phyloP scores from a whole-genome alignment of 345 rosid species.

The Aquilaria sinensis region DNA sequence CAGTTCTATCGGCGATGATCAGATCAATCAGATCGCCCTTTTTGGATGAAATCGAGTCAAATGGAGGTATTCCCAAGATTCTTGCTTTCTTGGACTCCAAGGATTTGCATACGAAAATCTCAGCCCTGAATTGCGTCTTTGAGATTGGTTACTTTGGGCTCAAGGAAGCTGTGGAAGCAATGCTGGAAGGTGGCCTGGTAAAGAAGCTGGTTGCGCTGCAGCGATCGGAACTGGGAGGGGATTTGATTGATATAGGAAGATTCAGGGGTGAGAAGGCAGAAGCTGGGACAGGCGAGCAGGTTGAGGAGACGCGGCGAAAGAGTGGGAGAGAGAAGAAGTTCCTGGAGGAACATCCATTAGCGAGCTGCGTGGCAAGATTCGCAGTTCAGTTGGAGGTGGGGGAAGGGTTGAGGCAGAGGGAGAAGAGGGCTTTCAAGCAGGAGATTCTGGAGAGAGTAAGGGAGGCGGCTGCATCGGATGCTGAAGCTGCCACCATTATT shows the following conservation, averaged over 20 bases:
- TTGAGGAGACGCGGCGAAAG: constrained; percentile 12
- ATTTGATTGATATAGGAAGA: constrained; percentile 42
- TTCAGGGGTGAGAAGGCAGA: constrained; percentile 10
- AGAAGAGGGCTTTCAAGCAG: constrained; percentile 54
- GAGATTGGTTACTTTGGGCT: constrained; percentile 67
- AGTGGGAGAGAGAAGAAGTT: constrained; percentile 19
- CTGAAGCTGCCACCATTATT: constrained; percentile 57
- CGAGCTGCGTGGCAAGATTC: constrained; percentile 64
- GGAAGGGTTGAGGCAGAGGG: constrained; percentile 66
- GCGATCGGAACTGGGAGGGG: constrained; percentile 50
- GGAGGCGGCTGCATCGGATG: constrained; percentile 41
- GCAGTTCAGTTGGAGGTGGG: constrained; percentile 74
- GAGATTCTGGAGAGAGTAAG: constrained; percentile 39
- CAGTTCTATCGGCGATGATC: constrained; percentile 36
- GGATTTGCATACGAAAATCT: constrained; percentile 31
- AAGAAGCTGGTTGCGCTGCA: constrained; percentile 52
- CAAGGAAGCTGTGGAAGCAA: constrained; percentile 54
- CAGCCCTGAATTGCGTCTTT: constrained; percentile 46
- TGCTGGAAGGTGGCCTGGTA: constrained; percentile 37
- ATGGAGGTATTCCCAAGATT: constrained; percentile 41
- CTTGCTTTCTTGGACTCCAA: constrained; percentile 32
- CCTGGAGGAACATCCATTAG: constrained; percentile 49
- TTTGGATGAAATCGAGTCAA: constrained; percentile 47
- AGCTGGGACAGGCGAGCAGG: background rate
- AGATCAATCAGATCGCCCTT: constrained; percentile 52